These are phyloP conservation scores for Caryopteris hybrid DNA, from an alignment of 305 asterid species.

Conservation along the genomic window DNA sequence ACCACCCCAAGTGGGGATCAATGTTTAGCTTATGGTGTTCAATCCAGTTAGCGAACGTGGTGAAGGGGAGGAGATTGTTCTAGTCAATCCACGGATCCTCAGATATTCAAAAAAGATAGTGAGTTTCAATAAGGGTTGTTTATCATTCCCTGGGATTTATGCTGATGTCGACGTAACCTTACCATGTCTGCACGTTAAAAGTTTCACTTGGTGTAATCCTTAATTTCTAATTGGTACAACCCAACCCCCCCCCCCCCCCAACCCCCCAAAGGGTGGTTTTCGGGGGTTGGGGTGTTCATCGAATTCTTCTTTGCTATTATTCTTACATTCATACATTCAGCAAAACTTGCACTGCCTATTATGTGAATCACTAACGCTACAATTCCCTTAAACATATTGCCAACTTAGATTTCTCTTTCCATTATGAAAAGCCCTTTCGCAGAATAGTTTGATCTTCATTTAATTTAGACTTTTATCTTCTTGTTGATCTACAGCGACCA, in stretches of 20 bases:
- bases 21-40: conserved; percentile 90
- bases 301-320: neutral
- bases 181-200: no score
- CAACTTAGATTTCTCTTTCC: neutral
- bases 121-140: conserved; percentile 77
- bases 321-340: neutral
- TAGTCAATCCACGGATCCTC: conserved; percentile 70
- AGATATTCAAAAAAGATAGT: conserved; percentile 63
- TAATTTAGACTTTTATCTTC: neutral
- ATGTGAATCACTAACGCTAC: neutral
- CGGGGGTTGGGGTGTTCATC: neutral
- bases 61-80: conserved; percentile 89
- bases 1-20: conserved; percentile 94
- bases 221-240: neutral
- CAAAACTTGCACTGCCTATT: neutral
- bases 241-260: no score
- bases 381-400: neutral
- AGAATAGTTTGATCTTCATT: neutral
- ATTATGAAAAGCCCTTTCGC: neutral
- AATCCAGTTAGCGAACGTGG: conserved; percentile 80
- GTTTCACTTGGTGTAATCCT: no score
- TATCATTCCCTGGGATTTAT: conserved; percentile 76
- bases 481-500: conserved; percentile 64
- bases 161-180: conserved; percentile 65
- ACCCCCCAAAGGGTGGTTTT: no score